Evolutionary conservation across 2,329 filamentous ascomycete genomes (phyloP).

Genomic region (Diaporthe vexans): DNA sequence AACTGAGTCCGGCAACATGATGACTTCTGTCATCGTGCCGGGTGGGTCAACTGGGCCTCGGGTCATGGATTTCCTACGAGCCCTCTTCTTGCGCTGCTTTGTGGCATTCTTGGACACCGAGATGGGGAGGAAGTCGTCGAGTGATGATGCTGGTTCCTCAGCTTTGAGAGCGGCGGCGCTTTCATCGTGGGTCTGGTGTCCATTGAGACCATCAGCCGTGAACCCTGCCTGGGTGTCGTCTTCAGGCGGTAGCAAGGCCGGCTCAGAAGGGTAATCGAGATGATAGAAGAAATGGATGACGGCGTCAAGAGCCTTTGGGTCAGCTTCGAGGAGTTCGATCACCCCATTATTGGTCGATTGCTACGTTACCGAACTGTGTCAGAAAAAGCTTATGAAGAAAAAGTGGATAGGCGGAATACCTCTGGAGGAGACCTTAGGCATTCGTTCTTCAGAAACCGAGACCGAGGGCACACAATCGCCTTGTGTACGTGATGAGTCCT

Average conservation of each 20-base stretch:
- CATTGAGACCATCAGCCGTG: background rate
- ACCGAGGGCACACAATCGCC: constrained; percentile 28
- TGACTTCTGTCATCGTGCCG: background rate
- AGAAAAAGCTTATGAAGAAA: background rate
- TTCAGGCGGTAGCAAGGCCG: background rate
- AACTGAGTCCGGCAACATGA: background rate
- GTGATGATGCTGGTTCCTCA: constrained; percentile 8
- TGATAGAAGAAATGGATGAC: constrained; percentile 44
- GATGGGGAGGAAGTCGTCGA: background rate
- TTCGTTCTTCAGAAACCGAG: background rate
- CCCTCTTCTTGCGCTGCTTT: constrained; percentile 7
- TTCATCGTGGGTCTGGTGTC: background rate
- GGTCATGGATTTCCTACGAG: background rate
- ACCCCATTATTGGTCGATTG: background rate
- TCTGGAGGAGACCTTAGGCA: background rate
- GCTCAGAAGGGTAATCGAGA: constrained; percentile 42
- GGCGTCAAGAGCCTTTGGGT: constrained; percentile 40
- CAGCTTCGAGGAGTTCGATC: constrained; percentile 40
- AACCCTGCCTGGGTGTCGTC: background rate
- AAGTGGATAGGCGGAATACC: background rate
- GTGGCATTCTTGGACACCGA: background rate
- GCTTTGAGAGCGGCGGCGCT: background rate
- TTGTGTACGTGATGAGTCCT: constrained; percentile 25
- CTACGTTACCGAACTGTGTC: background rate
- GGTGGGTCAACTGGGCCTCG: background rate